A percentile compares a stretch with the other conserved stretches of the same genome.
These are phyloP conservation scores for Epipyxis sp. DNA, from an alignment of 108 stramenopile species.

Conservation along the genomic window DNA sequence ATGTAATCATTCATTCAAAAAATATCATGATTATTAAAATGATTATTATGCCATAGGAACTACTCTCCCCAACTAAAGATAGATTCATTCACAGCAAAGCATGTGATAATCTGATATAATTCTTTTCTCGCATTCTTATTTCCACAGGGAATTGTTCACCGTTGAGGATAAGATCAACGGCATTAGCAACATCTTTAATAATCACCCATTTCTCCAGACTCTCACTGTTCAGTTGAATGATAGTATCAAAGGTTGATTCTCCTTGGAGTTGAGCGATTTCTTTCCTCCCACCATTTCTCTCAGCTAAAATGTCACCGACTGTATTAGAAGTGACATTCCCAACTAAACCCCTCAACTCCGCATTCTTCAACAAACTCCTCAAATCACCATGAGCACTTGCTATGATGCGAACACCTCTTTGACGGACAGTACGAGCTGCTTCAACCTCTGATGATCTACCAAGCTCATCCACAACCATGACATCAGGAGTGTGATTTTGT, in stretches of 20 bases:
- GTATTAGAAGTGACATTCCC: conserved; percentile 46
- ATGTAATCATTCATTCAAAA: too few relatives aligned
- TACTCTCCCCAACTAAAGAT: too few relatives aligned
- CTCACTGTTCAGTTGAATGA: not conserved
- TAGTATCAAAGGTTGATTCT: not conserved
- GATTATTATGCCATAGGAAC: too few relatives aligned
- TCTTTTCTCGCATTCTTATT: not conserved
- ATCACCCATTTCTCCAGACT: not conserved
- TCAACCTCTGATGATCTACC: conserved; percentile 57
- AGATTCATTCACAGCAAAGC: too few relatives aligned
- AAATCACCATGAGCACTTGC: conserved; percentile 67
- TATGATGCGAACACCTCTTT: conserved; percentile 63
- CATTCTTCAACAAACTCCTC: conserved; percentile 50
- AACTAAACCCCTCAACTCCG: conserved; percentile 51
- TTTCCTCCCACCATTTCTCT: not conserved
- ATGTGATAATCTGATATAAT: too few relatives aligned
- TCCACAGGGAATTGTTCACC: not conserved
- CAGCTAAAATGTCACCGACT: not conserved
- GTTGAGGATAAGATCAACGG: not conserved
- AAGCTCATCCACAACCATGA: conserved; percentile 69
- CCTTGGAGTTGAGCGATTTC: not conserved
- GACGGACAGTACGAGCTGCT: conserved; percentile 55
- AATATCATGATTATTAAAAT: too few relatives aligned
- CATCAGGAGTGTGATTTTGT: conserved; percentile 64
- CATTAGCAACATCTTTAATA: not conserved